A percentile compares a stretch with the other conserved stretches of the same genome.
phyloP scores from a whole-genome alignment of 2,329 filamentous ascomycete genomes.

The Beauveria brongniartii region DNA sequence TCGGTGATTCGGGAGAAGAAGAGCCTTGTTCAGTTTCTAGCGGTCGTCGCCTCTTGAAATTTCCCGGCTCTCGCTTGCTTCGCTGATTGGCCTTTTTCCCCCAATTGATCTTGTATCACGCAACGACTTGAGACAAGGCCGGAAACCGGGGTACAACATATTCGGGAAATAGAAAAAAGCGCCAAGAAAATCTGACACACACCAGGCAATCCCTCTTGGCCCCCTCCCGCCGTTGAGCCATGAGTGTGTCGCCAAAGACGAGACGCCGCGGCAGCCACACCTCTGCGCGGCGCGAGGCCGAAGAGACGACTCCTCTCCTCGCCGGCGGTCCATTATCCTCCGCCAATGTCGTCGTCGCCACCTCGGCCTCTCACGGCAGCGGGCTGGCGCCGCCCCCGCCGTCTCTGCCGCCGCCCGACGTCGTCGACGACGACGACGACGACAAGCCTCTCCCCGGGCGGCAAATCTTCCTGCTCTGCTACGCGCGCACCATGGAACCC shows the following conservation, averaged over 20 bases:
- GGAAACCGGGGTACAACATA: no score
- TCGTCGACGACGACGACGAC: no score
- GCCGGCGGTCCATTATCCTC: not conserved
- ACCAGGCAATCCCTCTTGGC: no score
- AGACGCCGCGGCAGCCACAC: not conserved
- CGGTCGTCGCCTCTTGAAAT: no score
- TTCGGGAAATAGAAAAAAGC: not conserved
- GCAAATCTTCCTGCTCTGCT: conserved; percentile 70
- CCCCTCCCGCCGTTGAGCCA: not conserved
- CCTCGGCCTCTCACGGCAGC: not conserved
- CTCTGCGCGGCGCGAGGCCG: not conserved
- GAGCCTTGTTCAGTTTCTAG: no score
- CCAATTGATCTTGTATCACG: no score
- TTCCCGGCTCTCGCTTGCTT: no score
- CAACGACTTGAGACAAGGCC: no score
- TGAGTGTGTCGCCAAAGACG: not conserved
- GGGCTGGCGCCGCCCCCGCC: not conserved
- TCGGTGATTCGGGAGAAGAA: no score
- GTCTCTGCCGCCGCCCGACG: not conserved
- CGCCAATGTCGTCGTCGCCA: not conserved
- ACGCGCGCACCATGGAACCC: conserved; percentile 63
- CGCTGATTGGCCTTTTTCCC: no score
- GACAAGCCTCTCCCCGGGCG: conserved; percentile 43
- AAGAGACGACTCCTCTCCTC: conserved; percentile 6
- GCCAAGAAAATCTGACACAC: no score